A percentile compares a stretch with the other conserved stretches of the same genome.
Conservation (phyloP, 106 monocot species). For the Iris macrosiphon region DNA sequence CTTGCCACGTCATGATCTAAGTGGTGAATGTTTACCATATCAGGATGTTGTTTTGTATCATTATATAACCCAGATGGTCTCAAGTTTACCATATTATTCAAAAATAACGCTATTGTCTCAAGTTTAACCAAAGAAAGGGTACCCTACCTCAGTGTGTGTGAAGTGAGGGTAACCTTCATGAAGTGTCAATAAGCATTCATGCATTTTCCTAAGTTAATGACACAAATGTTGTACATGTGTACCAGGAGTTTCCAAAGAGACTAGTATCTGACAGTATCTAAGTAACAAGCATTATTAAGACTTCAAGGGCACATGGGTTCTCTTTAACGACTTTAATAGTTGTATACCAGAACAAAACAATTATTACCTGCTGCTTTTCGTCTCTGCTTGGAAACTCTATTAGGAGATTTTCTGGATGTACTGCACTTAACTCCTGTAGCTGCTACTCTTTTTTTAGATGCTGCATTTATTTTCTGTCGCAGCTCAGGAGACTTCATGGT, state of each 20-base stretch:
- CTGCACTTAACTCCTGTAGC: constrained; percentile 9
- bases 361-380: constrained; percentile 23
- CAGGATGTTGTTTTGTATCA: no score
- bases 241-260: not conserved
- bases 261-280: not conserved
- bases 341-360: not conserved
- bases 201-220: not conserved
- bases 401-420: constrained; percentile 12
- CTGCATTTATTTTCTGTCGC: not conserved
- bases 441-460: constrained; percentile 12
- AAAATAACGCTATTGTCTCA: no score
- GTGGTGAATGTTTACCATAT: no score
- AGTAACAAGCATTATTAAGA: not conserved
- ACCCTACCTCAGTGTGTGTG: no score
- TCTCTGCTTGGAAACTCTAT: constrained; percentile 21
- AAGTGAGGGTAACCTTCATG: no score
- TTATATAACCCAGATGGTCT: no score
- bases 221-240: not conserved
- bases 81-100: no score
- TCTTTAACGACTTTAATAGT: not conserved
- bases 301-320: not conserved
- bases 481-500: constrained; percentile 4
- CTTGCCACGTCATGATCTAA: no score
- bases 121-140: no score
- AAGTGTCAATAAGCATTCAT: no score